phyloP scores from a whole-genome alignment of 2,329 filamentous ascomycete genomes.

The Talaromyces sp. region DNA sequence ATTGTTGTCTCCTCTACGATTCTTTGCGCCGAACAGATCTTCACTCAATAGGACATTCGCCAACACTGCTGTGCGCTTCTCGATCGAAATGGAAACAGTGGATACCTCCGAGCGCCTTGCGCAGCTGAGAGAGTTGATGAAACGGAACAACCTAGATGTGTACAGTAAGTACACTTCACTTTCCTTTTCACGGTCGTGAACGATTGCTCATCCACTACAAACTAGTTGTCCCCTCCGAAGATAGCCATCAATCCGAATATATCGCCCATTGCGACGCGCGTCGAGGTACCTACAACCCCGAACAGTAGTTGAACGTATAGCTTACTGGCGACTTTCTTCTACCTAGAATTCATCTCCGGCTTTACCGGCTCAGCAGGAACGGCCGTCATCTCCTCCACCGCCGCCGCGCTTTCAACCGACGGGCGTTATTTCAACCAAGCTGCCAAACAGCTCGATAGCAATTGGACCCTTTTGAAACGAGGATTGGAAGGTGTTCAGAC shows the following conservation, averaged over 20 bases:
- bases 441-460: slow-evolving; percentile 80
- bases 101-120: slow-evolving; percentile 75
- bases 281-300: slow-evolving; percentile 55
- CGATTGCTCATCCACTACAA: background rate
- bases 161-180: slow-evolving; percentile 65
- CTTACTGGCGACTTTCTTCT: slow-evolving; percentile 22
- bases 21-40: slow-evolving; percentile 18
- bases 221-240: slow-evolving; percentile 90
- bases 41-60: slow-evolving; percentile 36
- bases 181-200: background rate
- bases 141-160: slow-evolving; percentile 78
- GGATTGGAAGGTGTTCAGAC: slow-evolving; percentile 91
- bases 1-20: slow-evolving; percentile 27
- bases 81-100: slow-evolving; percentile 70
- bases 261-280: slow-evolving; percentile 93
- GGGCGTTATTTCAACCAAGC: slow-evolving; percentile 98
- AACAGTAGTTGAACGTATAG: slow-evolving; percentile 3
- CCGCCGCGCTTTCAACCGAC: slow-evolving; percentile 89
- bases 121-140: slow-evolving; percentile 81
- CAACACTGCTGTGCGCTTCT: slow-evolving; percentile 34
- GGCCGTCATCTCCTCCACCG: slow-evolving; percentile 80
- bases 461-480: slow-evolving; percentile 91
- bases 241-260: slow-evolving; percentile 96
- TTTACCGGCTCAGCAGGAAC: slow-evolving; percentile 95
- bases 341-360: slow-evolving; percentile 76